Percentiles rank a stretch among this genome's conserved stretches.
Conservation (phyloP, 257 asterid genomes). For the Vinca minor region DNA sequence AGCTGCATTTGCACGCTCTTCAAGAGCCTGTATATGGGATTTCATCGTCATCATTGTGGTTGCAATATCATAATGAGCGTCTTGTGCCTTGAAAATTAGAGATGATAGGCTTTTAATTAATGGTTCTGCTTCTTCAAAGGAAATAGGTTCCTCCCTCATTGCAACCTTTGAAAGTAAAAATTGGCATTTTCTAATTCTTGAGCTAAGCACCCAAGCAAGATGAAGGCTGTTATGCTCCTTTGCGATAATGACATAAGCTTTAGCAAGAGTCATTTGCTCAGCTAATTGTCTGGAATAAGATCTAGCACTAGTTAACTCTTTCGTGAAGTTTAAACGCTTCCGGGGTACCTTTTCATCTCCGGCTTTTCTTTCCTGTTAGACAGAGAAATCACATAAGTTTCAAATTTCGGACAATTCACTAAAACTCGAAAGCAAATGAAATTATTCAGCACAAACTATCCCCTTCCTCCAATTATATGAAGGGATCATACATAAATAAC, state of each 20-base stretch:
- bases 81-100: conserved; percentile 73
- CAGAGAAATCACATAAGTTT: background rate
- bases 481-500: background rate
- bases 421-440: background rate
- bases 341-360: conserved; percentile 36
- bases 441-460: background rate
- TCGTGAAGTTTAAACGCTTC: conserved; percentile 46
- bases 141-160: conserved; percentile 58
- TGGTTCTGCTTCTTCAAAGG: conserved; percentile 76
- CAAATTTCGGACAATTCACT: background rate
- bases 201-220: conserved; percentile 84
- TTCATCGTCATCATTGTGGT: conserved; percentile 78
- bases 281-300: conserved; percentile 81
- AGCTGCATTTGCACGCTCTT: conserved; percentile 64
- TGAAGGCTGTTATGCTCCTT: conserved; percentile 75
- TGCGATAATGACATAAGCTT: conserved; percentile 76
- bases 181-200: conserved; percentile 68
- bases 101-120: conserved; percentile 66
- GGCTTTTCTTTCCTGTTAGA: conserved; percentile 50
- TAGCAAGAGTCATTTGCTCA: conserved; percentile 84
- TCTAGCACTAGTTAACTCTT: conserved; percentile 46
- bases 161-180: conserved; percentile 76
- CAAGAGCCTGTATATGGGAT: conserved; percentile 75
- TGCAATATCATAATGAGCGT: conserved; percentile 78
- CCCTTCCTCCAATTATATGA: background rate